Conservation (phyloP, 805 yeast genomes). For the Ogataea paraovalis region DNA sequence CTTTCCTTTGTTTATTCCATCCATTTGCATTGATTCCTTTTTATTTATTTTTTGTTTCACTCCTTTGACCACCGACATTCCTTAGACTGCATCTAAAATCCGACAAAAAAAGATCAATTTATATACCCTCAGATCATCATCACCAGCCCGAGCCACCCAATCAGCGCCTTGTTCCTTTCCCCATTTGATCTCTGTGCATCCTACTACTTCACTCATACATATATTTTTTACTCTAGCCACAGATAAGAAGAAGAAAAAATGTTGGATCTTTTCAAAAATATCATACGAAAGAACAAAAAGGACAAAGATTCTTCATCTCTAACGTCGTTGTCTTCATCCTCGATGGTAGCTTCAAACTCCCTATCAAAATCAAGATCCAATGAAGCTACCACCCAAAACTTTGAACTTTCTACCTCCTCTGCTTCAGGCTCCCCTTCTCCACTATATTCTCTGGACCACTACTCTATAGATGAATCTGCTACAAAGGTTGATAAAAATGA, state of each 20-base stretch:
- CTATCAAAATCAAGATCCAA: neutral
- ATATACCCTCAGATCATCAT: too few species aligned
- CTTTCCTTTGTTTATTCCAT: too few species aligned
- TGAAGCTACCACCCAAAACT: neutral
- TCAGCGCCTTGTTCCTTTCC: too few species aligned
- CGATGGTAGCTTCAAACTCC: neutral
- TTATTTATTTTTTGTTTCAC: too few species aligned
- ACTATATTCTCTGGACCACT: neutral
- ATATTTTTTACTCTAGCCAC: too few species aligned
- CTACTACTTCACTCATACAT: neutral
- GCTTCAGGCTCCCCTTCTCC: neutral
- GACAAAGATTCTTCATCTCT: constrained; percentile 2
- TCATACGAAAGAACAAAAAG: constrained; percentile 20
- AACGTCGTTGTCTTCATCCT: neutral
- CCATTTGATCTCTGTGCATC: neutral
- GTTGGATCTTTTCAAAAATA: constrained; percentile 28
- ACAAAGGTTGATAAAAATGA: neutral
- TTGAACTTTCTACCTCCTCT: neutral
- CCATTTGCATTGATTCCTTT: too few species aligned
- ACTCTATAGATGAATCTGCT: neutral
- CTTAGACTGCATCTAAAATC: neutral
- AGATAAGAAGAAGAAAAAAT: too few species aligned
- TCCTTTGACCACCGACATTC: neutral
- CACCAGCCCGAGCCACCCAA: too few species aligned
- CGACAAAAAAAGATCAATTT: too few species aligned